Evolutionary conservation across 495 filamentous ascomycete species (phyloP).

Genomic region (Elaphomyces granulatus): DNA sequence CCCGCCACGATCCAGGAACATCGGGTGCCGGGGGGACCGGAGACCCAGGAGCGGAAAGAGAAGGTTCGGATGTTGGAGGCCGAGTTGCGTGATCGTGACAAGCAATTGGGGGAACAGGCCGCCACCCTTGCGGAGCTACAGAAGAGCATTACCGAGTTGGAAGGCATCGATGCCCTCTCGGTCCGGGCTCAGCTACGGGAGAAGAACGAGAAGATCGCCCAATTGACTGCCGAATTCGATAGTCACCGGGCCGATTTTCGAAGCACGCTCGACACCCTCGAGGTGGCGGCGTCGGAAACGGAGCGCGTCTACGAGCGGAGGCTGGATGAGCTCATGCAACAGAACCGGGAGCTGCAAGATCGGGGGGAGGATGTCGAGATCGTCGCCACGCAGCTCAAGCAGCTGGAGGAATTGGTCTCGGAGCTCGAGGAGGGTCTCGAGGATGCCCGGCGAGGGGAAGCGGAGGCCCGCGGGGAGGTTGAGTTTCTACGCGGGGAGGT

Average conservation of each 20-base stretch:
- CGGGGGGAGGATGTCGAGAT: slow-evolving; percentile 78
- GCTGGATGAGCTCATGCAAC: slow-evolving; percentile 76
- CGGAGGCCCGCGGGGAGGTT: slow-evolving; percentile 89
- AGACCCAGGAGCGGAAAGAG: slow-evolving; percentile 38
- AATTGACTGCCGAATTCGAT: slow-evolving; percentile 90
- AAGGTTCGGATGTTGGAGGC: slow-evolving; percentile 48
- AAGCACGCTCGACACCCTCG: slow-evolving; percentile 90
- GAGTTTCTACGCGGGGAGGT: slow-evolving; percentile 95
- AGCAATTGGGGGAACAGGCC: slow-evolving; percentile 76
- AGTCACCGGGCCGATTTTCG: slow-evolving; percentile 89
- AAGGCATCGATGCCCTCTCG: slow-evolving; percentile 62
- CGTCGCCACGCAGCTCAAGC: slow-evolving; percentile 80
- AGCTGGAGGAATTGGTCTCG: slow-evolving; percentile 87
- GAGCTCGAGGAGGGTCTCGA: slow-evolving; percentile 95
- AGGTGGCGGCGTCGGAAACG: slow-evolving; percentile 91
- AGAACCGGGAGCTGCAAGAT: slow-evolving; percentile 68
- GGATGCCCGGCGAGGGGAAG: slow-evolving; percentile 90
- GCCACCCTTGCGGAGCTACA: slow-evolving; percentile 53
- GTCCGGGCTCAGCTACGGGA: slow-evolving; percentile 74
- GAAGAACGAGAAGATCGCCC: slow-evolving; percentile 90
- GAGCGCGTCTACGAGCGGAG: slow-evolving; percentile 94
- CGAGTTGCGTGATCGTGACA: slow-evolving; percentile 72
- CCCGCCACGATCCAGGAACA: slow-evolving; percentile 19
- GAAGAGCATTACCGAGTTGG: slow-evolving; percentile 40
- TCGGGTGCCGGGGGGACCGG: slow-evolving; percentile 35